phyloP scores from a whole-genome alignment of 2,329 filamentous ascomycete genomes.

The Fusarium chaquense region DNA sequence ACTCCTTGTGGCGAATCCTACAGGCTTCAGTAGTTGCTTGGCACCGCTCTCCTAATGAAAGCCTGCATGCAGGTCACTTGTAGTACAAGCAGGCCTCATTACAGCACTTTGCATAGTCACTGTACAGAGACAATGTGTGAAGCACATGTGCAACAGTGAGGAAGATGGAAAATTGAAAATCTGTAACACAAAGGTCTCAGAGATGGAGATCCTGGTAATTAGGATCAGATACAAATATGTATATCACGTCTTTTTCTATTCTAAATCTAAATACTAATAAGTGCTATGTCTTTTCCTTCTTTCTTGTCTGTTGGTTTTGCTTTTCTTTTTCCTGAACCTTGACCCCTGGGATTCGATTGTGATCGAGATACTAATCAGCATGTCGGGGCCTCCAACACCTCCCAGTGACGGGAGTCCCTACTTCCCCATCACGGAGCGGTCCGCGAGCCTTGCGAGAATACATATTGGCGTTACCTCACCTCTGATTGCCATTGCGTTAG shows the following conservation, averaged over 20 bases:
- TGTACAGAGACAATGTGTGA: neutral
- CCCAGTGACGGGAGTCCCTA: slow-evolving; percentile 18
- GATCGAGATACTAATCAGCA: neutral
- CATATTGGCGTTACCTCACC: neutral
- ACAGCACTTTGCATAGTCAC: neutral
- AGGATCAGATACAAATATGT: slow-evolving; percentile 20
- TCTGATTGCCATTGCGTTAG: neutral
- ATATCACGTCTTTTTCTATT: neutral
- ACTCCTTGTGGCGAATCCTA: neutral
- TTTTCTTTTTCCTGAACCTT: neutral
- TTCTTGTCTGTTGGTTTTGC: neutral
- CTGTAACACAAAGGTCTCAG: slow-evolving; percentile 10
- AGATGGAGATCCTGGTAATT: neutral
- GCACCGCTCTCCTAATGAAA: neutral
- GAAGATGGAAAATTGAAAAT: neutral
- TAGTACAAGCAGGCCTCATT: neutral
- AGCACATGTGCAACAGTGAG: neutral
- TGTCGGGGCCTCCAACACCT: slow-evolving; percentile 1
- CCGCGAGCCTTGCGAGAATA: neutral
- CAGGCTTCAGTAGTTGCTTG: neutral
- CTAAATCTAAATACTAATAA: neutral
- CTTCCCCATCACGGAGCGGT: slow-evolving; percentile 7
- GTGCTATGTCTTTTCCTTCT: neutral
- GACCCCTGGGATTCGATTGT: neutral
- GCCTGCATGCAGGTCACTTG: neutral